These are phyloP conservation scores for Pestalotiopsis sp. DNA, from an alignment of 2,329 filamentous ascomycete genomes.

Conservation along the genomic window DNA sequence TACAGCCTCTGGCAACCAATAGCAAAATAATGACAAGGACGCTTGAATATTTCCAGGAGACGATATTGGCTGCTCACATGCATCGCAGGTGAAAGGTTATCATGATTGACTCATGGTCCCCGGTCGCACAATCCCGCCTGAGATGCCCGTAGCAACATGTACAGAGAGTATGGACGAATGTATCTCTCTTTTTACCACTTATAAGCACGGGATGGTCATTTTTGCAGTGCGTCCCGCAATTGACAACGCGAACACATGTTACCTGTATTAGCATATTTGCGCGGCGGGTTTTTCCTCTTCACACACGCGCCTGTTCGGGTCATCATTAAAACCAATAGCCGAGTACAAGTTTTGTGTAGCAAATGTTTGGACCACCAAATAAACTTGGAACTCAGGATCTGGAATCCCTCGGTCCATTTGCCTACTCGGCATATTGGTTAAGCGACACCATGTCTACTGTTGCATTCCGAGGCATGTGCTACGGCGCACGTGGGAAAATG, in stretches of 20 bases:
- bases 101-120: conserved; percentile 3
- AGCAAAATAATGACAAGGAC: background rate
- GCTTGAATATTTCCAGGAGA: background rate
- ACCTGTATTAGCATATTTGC: no score
- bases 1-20: background rate
- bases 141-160: background rate
- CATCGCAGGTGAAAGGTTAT: background rate
- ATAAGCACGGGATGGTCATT: no score
- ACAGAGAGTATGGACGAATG: no score
- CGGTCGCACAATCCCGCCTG: conserved; percentile 3
- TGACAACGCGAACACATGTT: no score
- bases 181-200: no score
- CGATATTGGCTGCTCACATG: background rate
- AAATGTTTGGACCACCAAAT: background rate
- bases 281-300: no score
- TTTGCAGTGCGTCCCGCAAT: no score
- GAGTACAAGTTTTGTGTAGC: background rate
- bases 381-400: background rate
- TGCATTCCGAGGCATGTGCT: background rate
- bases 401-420: background rate
- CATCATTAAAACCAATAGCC: background rate
- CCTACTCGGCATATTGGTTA: background rate
- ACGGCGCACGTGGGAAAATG: background rate
- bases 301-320: no score
- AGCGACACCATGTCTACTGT: background rate